Evolutionary conservation across 225 moss, liverwort and hornwort genomes (phyloP), one percentile per base, ranked within the genome.

Genomic region (Ulota crispa): DNA sequence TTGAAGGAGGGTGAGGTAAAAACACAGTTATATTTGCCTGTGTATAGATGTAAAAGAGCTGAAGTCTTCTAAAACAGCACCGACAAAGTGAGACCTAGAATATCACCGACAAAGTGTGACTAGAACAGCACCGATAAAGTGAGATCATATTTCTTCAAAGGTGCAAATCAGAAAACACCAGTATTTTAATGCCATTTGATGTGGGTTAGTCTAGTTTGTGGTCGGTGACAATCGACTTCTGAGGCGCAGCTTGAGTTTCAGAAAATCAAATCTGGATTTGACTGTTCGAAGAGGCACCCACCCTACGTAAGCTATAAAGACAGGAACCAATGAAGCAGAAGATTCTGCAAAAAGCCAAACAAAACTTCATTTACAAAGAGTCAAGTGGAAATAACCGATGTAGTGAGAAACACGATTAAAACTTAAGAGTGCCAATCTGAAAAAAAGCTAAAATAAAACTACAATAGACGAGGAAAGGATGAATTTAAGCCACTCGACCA

Each of bases 1-100:
- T 67, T 34, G 28, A 19, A 73, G 72, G 73, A 52, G 59, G 62
- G 23, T 3, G 28, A 61, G 64, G 72, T 56, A 9, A 39, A 8
- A 59, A 34, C 3, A 77, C 13, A 65, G 28, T 15, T 34, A 61
- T 56, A 39, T 39, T 39, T 31, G 53, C 41, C 61, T 9, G 19
- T 11, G 12, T n/a, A 68, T 19, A 21, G 54, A 50, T 70, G 64
- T 47, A 5, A 75, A 64, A 64, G 20, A 75, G 50, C 86, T 80
- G 57, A 95, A 89, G 85, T 91, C 85, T 84, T 86, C 81, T 52
- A 92, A 81, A 73, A 82, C 42, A 41, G 80, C 75, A 61, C 86
- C 71, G 24, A 88, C 83, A 53, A 53, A n/a, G 47, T 77, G 36
- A 36, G 36, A 36, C 36, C n/a, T 36, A 36, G 78, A 37, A 91